Conservation (phyloP, 164 flowering plant species). For the Annona cherimola region DNA sequence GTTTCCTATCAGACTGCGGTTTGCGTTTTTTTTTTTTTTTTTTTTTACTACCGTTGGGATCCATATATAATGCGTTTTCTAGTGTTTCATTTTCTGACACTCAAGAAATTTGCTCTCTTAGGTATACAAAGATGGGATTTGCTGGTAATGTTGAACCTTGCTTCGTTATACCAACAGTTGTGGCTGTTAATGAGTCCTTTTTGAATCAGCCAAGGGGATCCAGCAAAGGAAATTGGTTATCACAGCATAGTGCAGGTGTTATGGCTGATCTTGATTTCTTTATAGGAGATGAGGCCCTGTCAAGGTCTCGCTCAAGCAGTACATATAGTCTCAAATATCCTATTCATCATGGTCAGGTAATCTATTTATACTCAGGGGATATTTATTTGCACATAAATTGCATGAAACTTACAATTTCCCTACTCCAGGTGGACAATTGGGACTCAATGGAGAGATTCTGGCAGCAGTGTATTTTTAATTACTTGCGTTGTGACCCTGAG, state of each 20-base stretch:
- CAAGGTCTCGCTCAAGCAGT: slow-evolving; percentile 66
- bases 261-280: slow-evolving; percentile 99
- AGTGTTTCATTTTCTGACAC: neutral
- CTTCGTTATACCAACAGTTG: slow-evolving; percentile 46
- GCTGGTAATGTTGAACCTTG: slow-evolving; percentile 26
- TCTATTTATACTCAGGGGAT: neutral
- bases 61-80: neutral
- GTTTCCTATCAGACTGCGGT: too few species aligned
- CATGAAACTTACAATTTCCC: neutral
- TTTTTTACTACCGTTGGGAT: neutral
- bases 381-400: neutral
- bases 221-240: slow-evolving; percentile 64
- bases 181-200: slow-evolving; percentile 87
- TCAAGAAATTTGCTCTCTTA: slow-evolving; percentile 19
- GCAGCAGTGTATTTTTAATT: slow-evolving; percentile 98
- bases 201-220: slow-evolving; percentile 58
- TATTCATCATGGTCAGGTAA: slow-evolving; percentile 67
- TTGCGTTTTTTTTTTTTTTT: too few species aligned
- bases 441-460: slow-evolving; percentile 98
- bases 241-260: slow-evolving; percentile 92
- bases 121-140: slow-evolving; percentile 84
- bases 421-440: slow-evolving; percentile 75
- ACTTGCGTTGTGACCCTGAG: slow-evolving; percentile 96
- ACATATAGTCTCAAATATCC: slow-evolving; percentile 82
- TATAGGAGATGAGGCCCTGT: slow-evolving; percentile 85